Evolutionary conservation across 805 yeast species (phyloP), one percentile per base, ranked within the genome.

Genomic region (Candida ortonii): DNA sequence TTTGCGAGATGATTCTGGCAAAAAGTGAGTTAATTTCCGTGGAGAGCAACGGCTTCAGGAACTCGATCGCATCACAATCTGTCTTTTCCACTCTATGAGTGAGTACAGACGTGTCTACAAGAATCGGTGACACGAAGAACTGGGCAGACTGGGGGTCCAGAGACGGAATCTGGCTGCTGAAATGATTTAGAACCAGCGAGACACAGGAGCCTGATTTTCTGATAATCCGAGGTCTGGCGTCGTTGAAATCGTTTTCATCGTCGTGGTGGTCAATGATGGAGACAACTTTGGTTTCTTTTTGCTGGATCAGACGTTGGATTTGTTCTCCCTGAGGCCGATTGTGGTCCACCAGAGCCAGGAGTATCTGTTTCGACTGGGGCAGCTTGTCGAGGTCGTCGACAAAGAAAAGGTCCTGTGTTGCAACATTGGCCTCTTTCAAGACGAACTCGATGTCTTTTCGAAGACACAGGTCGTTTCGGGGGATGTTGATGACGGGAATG

Each of bases 261-360:
- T 70, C 82, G 55, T 90, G 98, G 55, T 90, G 98, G 55, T 90
- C 98, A 16, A 93, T 74, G 6, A 93, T 76, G 0, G 79, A 80
- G 1, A 59, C 57, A 0, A 83, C 77, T 5, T 57, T 47, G 6
- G 38, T 52, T 5, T 57, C 31, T 7, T 44, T 39, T 3, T 52
- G 46, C 3, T 52, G 34, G 9, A 63, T 48, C 28, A 55, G 55
- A 7, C 51, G 39, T 12, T 50, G 53, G 33, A 71, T 50, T 2
- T 61, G 55, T 18, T 52, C 67, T 10, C 78, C 84, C 45, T 72
- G 88, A 16, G 80, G 67, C 21, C 65, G 64, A 50, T 90, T 88
- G 59, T 87, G 96, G 54, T 90, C 98, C 2, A 93, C 96, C 23
- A 90, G 62, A 3, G 79, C 66, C 14, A 85, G 61, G 8, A 68